Conservation (phyloP, 2,329 filamentous ascomycete genomes). For the Xylariaceae sp. region DNA sequence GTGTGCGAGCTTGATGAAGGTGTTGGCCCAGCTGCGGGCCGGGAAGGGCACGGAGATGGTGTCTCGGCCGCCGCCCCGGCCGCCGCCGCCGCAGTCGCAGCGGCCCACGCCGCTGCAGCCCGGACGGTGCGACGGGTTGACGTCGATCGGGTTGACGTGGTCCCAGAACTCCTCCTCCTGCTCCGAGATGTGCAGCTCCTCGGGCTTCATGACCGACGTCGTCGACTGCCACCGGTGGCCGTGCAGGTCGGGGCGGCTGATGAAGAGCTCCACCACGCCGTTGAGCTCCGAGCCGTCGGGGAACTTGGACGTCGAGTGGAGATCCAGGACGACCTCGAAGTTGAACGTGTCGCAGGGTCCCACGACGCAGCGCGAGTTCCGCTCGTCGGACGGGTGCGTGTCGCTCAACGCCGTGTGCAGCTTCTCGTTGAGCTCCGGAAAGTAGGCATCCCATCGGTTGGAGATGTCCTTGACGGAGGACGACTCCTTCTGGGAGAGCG, state of each 20-base stretch:
- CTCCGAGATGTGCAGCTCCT: conserved; percentile 40
- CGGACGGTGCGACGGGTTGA: conserved; percentile 39
- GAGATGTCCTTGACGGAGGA: conserved; percentile 46
- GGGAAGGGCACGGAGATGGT: conserved; percentile 52
- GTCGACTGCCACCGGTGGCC: conserved; percentile 54
- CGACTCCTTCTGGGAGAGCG: conserved; percentile 47
- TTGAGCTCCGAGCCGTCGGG: conserved; percentile 53
- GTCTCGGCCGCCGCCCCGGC: conserved; percentile 33
- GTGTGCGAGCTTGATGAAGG: conserved; percentile 48
- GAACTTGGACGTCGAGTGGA: conserved; percentile 50
- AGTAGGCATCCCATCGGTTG: conserved; percentile 50
- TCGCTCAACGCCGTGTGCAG: conserved; percentile 42
- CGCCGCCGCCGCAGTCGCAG: conserved; percentile 44
- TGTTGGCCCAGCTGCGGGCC: conserved; percentile 50
- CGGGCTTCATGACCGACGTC: conserved; percentile 49
- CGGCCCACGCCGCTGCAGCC: conserved; percentile 37
- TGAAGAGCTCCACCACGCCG: conserved; percentile 50
- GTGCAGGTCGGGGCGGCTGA: conserved; percentile 45
- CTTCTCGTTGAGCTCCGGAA: conserved; percentile 47
- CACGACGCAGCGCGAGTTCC: conserved; percentile 25
- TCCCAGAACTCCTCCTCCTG: conserved; percentile 36
- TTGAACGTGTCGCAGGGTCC: conserved; percentile 51
- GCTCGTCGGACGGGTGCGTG: conserved; percentile 26
- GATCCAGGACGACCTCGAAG: conserved; percentile 53
- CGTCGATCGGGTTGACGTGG: conserved; percentile 42